Percentiles rank a stretch among this genome's conserved stretches.
These are phyloP conservation scores for Lactifluus echinatus DNA, from an alignment of 768 basidiomycete species.

Conservation along the genomic window DNA sequence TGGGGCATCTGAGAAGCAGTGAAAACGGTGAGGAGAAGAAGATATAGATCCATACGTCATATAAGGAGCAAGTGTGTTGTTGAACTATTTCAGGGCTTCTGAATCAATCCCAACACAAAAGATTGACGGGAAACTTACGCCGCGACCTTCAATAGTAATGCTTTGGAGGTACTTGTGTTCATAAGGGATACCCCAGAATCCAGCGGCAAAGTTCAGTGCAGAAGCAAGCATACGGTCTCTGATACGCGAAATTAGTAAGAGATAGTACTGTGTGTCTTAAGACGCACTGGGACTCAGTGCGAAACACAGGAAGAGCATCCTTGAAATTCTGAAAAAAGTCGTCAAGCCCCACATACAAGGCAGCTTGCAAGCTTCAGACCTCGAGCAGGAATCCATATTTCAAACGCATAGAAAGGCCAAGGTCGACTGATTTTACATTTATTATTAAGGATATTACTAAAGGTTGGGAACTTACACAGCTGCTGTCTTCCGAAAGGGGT, in stretches of 20 bases:
- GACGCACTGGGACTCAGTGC: slow-evolving; percentile 41
- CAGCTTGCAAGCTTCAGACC: slow-evolving; percentile 16
- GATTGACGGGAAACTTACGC: slow-evolving; percentile 26
- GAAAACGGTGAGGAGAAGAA: neutral
- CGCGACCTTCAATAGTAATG: slow-evolving; percentile 33
- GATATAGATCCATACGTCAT: slow-evolving; percentile 40
- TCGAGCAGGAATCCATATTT: slow-evolving; percentile 37
- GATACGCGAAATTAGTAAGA: neutral
- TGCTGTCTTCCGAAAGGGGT: slow-evolving; percentile 91
- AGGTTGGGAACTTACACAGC: slow-evolving; percentile 46
- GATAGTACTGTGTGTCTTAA: neutral
- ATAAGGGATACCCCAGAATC: slow-evolving; percentile 42
- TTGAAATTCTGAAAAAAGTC: slow-evolving; percentile 29
- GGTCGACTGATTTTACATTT: slow-evolving; percentile 27
- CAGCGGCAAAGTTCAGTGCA: slow-evolving; percentile 44
- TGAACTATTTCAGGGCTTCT: slow-evolving; percentile 28
- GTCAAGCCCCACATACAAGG: slow-evolving; percentile 25
- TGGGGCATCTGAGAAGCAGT: slow-evolving; percentile 44
- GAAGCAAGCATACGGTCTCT: slow-evolving; percentile 45
- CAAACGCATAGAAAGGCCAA: slow-evolving; percentile 35
- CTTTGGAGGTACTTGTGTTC: slow-evolving; percentile 38
- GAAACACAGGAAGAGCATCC: slow-evolving; percentile 40
- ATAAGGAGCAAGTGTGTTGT: slow-evolving; percentile 77
- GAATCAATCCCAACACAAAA: neutral
- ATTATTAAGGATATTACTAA: neutral